phyloP scores from a whole-genome alignment of 768 basidiomycete species.

The Pleurotus cornucopiae region DNA sequence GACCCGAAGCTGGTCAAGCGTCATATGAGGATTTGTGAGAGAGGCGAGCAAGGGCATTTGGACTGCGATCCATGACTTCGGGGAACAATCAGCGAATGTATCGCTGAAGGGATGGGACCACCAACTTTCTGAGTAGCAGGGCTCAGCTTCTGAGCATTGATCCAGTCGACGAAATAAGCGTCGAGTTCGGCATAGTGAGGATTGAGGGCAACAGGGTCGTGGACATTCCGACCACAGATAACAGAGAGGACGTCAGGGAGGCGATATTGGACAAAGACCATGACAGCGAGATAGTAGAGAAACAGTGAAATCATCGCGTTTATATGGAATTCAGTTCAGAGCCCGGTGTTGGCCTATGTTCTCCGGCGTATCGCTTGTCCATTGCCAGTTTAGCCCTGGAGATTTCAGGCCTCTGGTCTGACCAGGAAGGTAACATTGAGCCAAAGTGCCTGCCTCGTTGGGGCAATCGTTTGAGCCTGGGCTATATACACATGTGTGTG shows the following conservation, averaged over 20 bases:
- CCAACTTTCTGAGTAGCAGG: neutral
- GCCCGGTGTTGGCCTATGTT: neutral
- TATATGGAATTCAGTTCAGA: neutral
- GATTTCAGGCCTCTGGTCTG: neutral
- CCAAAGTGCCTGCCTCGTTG: neutral
- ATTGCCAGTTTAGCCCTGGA: neutral
- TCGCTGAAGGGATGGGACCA: no score
- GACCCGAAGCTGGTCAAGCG: neutral
- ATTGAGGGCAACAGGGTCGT: neutral
- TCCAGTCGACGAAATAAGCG: neutral
- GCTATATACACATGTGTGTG: neutral
- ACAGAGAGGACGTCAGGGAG: conserved; percentile 1
- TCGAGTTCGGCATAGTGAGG: neutral
- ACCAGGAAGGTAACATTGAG: neutral
- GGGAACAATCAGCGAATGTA: neutral
- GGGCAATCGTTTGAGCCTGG: neutral
- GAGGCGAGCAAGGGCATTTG: conserved; percentile 5
- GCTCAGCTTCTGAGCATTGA: neutral
- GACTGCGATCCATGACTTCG: conserved; percentile 1
- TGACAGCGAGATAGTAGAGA: neutral
- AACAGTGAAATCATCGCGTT: neutral
- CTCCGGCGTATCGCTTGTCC: no score
- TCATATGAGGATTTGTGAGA: conserved; percentile 5
- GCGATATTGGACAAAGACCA: conserved; percentile 1
- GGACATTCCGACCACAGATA: neutral